phyloP scores from a whole-genome alignment of 2,329 filamentous ascomycete species.

The Xylaria sp. region DNA sequence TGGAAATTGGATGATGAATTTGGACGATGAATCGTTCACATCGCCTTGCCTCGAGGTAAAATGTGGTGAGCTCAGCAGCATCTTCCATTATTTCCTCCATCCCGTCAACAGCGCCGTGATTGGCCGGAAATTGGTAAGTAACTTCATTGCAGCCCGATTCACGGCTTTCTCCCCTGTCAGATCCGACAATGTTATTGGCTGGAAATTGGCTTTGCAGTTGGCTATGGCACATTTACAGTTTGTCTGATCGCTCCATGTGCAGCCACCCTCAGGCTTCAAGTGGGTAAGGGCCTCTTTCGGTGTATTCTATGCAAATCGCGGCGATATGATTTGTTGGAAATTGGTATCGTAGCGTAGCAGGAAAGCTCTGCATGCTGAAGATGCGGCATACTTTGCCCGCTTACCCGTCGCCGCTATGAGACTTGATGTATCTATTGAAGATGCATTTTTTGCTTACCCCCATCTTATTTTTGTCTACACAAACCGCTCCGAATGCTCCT shows the following conservation, averaged over 20 bases:
- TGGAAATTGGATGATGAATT: not conserved
- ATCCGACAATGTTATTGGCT: not conserved
- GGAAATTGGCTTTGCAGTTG: constrained; percentile 3
- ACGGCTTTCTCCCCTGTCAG: not conserved
- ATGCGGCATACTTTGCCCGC: not conserved
- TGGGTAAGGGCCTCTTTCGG: too few species aligned
- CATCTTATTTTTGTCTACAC: too few species aligned
- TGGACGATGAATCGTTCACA: not conserved
- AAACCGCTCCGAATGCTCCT: too few species aligned
- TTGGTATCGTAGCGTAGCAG: not conserved
- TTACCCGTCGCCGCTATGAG: not conserved
- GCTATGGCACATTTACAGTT: too few species aligned
- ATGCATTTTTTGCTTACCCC: too few species aligned
- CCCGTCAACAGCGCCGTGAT: not conserved
- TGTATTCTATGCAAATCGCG: too few species aligned
- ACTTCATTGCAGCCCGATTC: not conserved
- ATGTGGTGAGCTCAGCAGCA: not conserved
- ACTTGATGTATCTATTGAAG: too few species aligned
- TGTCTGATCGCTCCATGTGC: too few species aligned
- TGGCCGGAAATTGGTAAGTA: not conserved
- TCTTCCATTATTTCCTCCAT: not conserved
- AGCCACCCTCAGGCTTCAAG: not conserved
- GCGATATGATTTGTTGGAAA: constrained; percentile 8
- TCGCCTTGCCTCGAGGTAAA: not conserved
- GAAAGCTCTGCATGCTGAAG: not conserved